Conservation (phyloP, 495 filamentous ascomycete species). For the Tuber indicum region DNA sequence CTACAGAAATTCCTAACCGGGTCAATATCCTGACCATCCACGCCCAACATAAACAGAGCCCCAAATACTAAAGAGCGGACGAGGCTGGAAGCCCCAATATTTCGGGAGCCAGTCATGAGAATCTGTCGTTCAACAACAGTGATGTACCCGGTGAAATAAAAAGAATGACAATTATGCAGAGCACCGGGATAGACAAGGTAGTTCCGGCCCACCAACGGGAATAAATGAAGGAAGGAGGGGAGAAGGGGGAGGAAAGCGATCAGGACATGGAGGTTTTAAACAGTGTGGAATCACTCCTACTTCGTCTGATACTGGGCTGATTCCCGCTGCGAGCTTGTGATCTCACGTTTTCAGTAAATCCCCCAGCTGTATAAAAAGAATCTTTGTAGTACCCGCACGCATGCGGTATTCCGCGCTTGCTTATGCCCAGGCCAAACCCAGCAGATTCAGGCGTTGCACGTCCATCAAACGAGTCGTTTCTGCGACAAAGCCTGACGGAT, state of each 20-base stretch:
- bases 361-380: background rate
- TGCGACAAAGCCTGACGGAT: background rate
- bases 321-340: background rate
- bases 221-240: background rate
- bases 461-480: background rate
- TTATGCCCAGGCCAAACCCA: background rate
- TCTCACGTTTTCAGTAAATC: background rate
- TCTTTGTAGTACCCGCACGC: background rate
- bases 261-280: background rate
- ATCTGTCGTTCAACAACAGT: background rate
- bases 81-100: background rate
- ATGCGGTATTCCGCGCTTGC: background rate
- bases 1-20: slow-evolving; percentile 32
- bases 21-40: slow-evolving; percentile 9
- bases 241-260: background rate
- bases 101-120: background rate
- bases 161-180: background rate
- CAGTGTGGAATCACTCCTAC: background rate
- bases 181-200: background rate
- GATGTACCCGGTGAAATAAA: background rate
- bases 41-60: background rate
- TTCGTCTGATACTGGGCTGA: background rate
- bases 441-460: background rate
- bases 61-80: background rate
- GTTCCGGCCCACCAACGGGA: background rate